Evolutionary conservation across 768 basidiomycete species (phyloP).

Genomic region (Leccinum broughii): DNA sequence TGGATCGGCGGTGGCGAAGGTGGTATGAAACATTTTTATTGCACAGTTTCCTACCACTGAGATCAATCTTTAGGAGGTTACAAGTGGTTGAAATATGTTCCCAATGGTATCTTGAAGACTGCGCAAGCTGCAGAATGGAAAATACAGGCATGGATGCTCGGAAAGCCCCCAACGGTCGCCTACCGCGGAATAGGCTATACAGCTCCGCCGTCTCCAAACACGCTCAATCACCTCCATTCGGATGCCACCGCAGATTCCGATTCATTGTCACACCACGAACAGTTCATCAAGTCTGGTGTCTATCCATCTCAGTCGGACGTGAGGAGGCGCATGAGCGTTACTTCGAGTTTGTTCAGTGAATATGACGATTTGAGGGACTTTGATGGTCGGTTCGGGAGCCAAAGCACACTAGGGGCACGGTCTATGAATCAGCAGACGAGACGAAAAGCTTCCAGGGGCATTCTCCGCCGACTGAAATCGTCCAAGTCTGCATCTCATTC

Average conservation of each 20-base stretch:
- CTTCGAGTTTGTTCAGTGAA: slow-evolving; percentile 74
- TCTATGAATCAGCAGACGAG: slow-evolving; percentile 38
- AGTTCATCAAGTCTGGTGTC: slow-evolving; percentile 21
- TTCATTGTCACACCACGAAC: slow-evolving; percentile 23
- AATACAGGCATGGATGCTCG: slow-evolving; percentile 95
- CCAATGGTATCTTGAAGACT: slow-evolving; percentile 88
- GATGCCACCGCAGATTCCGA: slow-evolving; percentile 21
- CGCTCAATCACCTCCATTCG: slow-evolving; percentile 24
- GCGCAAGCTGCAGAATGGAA: slow-evolving; percentile 98
- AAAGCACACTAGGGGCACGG: slow-evolving; percentile 64
- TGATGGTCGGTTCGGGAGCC: slow-evolving; percentile 81
- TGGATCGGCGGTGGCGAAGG: slow-evolving; percentile 94
- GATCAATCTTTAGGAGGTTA: slow-evolving; percentile 60
- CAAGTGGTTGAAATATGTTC: slow-evolving; percentile 97
- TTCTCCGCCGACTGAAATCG: slow-evolving; percentile 61
- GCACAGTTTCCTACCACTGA: slow-evolving; percentile 13
- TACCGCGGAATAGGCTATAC: slow-evolving; percentile 87
- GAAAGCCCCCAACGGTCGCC: slow-evolving; percentile 85
- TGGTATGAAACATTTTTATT: slow-evolving; percentile 50
- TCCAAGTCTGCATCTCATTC: slow-evolving; percentile 43
- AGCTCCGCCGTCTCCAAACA: slow-evolving; percentile 41
- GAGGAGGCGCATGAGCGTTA: slow-evolving; percentile 66
- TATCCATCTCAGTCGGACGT: slow-evolving; percentile 38
- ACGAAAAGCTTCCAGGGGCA: slow-evolving; percentile 66
- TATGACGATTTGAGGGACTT: slow-evolving; percentile 89